Evolutionary conservation across 1,284 basidiomycete genomes (phyloP).

Genomic region (Inonotus hispidus): DNA sequence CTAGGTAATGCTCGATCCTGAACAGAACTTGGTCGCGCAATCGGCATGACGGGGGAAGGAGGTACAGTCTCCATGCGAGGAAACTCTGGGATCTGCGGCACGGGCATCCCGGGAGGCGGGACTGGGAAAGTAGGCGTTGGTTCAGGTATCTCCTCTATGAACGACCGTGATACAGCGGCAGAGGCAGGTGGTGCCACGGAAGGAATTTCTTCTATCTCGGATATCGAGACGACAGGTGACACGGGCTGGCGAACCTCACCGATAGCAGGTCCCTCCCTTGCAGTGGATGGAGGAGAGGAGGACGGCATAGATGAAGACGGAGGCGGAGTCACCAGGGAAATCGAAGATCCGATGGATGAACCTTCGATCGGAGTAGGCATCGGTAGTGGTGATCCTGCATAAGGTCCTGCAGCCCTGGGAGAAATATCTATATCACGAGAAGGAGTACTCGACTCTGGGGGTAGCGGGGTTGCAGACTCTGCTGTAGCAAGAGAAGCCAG

Average conservation of each 20-base stretch:
- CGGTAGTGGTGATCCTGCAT: slow-evolving; percentile 4
- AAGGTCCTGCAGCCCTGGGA: not conserved
- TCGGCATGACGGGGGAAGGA: slow-evolving; percentile 1
- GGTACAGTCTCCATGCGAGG: not conserved
- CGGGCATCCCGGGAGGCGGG: not conserved
- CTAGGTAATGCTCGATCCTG: not conserved
- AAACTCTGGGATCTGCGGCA: not conserved
- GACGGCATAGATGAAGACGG: slow-evolving; percentile 25
- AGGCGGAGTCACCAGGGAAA: slow-evolving; percentile 8
- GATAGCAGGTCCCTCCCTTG: slow-evolving; percentile 26
- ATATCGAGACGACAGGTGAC: slow-evolving; percentile 12
- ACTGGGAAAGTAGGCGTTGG: not conserved
- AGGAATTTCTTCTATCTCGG: not conserved
- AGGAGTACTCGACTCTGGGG: slow-evolving; percentile 8
- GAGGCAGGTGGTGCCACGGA: not conserved
- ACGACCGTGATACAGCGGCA: not conserved
- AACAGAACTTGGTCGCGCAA: slow-evolving; percentile 13
- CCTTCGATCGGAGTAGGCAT: not conserved
- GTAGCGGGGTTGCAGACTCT: slow-evolving; percentile 4
- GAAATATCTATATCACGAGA: not conserved
- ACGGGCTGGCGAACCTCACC: slow-evolving; percentile 2
- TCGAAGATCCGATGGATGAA: not conserved
- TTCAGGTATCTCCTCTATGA: not conserved
- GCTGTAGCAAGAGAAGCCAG: slow-evolving; percentile 5
- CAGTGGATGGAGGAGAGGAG: slow-evolving; percentile 28